Evolutionary conservation across 2,329 filamentous ascomycete genomes (phyloP), one percentile per base, ranked within the genome.

Genomic region (Penicillium griseofulvum): DNA sequence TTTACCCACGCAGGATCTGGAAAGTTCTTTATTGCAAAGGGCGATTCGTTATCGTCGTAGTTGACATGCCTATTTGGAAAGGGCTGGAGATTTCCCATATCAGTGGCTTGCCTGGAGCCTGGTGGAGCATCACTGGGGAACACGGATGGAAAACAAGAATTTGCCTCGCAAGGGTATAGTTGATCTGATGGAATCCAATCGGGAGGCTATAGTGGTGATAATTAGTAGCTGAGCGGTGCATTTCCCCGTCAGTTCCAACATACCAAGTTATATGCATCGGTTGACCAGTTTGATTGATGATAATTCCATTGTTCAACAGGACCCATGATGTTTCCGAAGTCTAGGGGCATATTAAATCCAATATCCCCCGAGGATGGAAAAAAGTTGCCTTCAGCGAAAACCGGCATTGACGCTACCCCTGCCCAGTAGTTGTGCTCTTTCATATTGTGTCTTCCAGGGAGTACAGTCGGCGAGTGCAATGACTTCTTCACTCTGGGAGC

Each of bases 401-500:
- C 3, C 5, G 38, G 19, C 19, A 42, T 47, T 26, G 5, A 9
- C 2, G 47, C 38, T 4, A 17, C 22, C n/a, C 29, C 44, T 26
- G 14, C 14, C 60, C 60, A 64, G 19, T 24, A 47, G 9, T 49
- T 28, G 2, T 50, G 36, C 11, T 19, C 24, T 17, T 48, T 42
- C 10, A 19, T 44, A 0, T 43, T 38, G 7, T 48, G 12, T n/a
- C 48, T 53, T 16, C 43, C 51, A 17, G 34, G 2, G 3, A 22
- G 28, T 10, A 39, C 29, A 5, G 50, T 26, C 0, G 56, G 49
- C 4, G 12, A 11, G 14, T 44, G 24, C 1, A 46, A 1, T 4
- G 51, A 9, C 26, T 61, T 63, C 24, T 33, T 57, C 16, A 63
- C 54, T 50, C 55, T 58, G 1, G 51, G 29, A 5, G 12, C 52